Conservation (phyloP, 176 grass and related monocot species). For the Carex myosuroides region DNA sequence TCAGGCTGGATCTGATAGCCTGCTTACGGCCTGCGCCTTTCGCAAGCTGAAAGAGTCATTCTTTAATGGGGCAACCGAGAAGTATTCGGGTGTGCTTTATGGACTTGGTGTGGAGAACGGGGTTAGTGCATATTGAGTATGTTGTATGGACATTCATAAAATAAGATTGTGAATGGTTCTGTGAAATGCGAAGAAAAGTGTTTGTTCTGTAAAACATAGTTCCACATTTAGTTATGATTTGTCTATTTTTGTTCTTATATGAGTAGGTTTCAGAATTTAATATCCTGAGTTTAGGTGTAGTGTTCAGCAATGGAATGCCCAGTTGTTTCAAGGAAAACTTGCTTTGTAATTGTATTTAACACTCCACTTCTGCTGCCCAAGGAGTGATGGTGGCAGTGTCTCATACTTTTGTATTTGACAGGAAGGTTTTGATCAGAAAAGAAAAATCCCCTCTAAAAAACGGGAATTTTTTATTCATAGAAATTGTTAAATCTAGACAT, state of each 20-base stretch:
- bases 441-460: not conserved
- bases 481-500: too few species aligned
- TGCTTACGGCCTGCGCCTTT: constrained; percentile 72
- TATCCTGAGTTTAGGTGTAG: not conserved
- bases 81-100: constrained; percentile 94
- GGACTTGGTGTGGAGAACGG: constrained; percentile 82
- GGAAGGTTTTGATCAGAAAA: not conserved
- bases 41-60: constrained; percentile 82
- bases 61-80: constrained; percentile 71
- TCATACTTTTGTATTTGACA: not conserved
- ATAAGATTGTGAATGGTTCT: constrained; percentile 26
- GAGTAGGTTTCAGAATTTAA: not conserved
- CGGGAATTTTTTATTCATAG: too few species aligned
- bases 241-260: not conserved
- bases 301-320: not conserved
- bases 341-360: not conserved
- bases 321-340: not conserved
- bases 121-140: constrained; percentile 54
- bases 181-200: constrained; percentile 22
- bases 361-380: not conserved
- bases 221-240: constrained; percentile 6
- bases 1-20: constrained; percentile 88
- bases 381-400: not conserved
- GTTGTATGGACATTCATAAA: constrained; percentile 27
- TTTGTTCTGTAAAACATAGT: constrained; percentile 8